Evolutionary conservation across 768 basidiomycete species (phyloP).

Genomic region (Thelephora ganbajun): DNA sequence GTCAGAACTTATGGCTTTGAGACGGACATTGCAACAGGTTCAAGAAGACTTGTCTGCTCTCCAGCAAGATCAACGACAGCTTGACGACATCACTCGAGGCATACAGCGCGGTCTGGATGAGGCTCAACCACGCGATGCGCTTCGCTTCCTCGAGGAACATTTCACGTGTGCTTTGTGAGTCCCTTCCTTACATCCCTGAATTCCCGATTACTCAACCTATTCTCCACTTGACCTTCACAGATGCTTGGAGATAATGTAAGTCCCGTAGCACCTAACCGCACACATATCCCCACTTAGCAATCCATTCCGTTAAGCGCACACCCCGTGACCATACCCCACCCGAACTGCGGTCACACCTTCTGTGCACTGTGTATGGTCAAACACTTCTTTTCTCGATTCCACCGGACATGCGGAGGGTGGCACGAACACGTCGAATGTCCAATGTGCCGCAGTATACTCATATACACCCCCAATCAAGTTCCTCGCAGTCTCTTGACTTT

Average conservation of each 20-base stretch:
- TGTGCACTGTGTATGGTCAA: conserved; percentile 53
- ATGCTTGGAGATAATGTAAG: conserved; percentile 47
- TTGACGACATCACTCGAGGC: not conserved
- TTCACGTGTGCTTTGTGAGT: conserved; percentile 54
- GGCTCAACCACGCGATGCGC: conserved; percentile 13
- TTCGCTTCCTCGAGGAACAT: conserved; percentile 44
- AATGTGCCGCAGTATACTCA: conserved; percentile 41
- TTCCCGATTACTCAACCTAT: not conserved
- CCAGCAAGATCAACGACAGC: not conserved
- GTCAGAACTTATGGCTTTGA: not conserved
- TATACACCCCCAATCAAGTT: conserved; percentile 33
- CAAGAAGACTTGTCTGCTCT: not conserved
- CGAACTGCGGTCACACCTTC: conserved; percentile 53
- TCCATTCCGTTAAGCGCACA: conserved; percentile 22
- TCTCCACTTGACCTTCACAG: conserved; percentile 18
- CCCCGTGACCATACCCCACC: conserved; percentile 41
- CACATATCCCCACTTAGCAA: not conserved
- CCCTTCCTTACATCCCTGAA: not conserved
- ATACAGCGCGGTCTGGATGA: not conserved
- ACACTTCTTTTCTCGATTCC: conserved; percentile 57
- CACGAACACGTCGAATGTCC: conserved; percentile 57
- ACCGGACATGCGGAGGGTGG: conserved; percentile 50
- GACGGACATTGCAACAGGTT: not conserved
- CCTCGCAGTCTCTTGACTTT: conserved; percentile 39
- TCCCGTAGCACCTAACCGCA: not conserved